Base-by-base conservation (phyloP, 495 filamentous ascomycete species). In the Xylaria bambusicola region DNA sequence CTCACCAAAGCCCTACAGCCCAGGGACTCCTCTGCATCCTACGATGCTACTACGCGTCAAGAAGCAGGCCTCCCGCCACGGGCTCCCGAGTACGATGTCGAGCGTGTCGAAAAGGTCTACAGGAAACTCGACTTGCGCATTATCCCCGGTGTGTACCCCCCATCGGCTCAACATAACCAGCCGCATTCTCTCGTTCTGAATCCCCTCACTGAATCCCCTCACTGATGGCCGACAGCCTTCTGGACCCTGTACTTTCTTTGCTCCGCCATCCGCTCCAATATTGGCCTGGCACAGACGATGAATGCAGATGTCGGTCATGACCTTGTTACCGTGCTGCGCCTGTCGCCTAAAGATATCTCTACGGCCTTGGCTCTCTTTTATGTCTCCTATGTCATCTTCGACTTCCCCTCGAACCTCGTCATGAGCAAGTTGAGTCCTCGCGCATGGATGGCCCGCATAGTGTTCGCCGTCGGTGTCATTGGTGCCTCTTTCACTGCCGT, bases 241-340 rank as follows among this genome's bases (percentile, higher is more conserved):
- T 96, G 92, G 92, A 74, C 87, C n/a, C 80, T 97, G 7, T 97
- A 97, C 74, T 96, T 97, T 71, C 81, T 96, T 58, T 91, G 89
- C 79, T 94, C 93, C 1, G 91, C 91, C 52, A 91, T 96, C 68
- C 87, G 91, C 45, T 93, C 90, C 62, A 96, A 95, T 79, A 88
- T 96, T 62, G 90, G 90, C 18, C 82, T 96, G 62, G 89, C 92
- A 27, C 89, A 96, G 71, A 96, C 93, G 2, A 96, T 96, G 91
- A 95, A 96, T 71, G 65, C 74, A 27, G 71, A 77, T 18, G 70
- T 80, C 18, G 77, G 81, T 12, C 89, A 96, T 66, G 85, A 92
- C 66, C 81, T 96, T 12, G 76, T 78, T 27, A 80, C 81, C 13
- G 82, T 86, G 24, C 80, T 96, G 35, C 69, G 86, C 42, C 69